Evolutionary conservation across 495 filamentous ascomycete genomes (phyloP), one percentile per base, ranked within the genome.

Genomic region (Penicillium odoratum): DNA sequence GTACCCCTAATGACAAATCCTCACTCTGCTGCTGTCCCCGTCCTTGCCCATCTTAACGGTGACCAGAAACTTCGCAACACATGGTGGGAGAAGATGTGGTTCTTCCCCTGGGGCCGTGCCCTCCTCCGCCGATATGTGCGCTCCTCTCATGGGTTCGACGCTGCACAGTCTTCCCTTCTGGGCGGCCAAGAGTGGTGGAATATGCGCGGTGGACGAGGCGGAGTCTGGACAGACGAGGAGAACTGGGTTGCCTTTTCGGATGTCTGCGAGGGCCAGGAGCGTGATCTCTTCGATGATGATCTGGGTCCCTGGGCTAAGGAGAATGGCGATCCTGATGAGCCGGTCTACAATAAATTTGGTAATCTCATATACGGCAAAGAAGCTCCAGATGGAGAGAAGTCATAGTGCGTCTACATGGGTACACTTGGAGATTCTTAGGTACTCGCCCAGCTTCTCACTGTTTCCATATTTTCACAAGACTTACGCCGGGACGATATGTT

Each of bases 271-370:
- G 75, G 73, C 5, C 73, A 74, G 48, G 80, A 84, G 56, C 69
- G 74, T 7, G 74, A 74, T 16, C 61, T 85, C 1, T 86, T 87
- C 58, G 65, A 71, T 57, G 76, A 79, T 51, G 72, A 68, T 3
- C 53, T 74, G 11, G 76, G 75, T 0, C 58, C 53, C 3, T 80
- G 73, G 72, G 51, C 81, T 70, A 44, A 91, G 66, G 76, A 96
- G 83, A 69, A 89, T 80, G 56, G 84, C 66, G 59, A 83, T 81
- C 69, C 84, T 83, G 61, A 92, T 79, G 58, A 90, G 71, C 33
- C 74, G 15, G 63, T 78, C 8, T 78, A 79, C 53, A 79, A 78
- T 42, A 66, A 71, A 48, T 78, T 69, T 48, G 77, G 77, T 0
- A 71, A 69, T 25, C 54, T 78, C 28, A 60, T 77, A 42, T 69